Evolutionary conservation across 176 grass and related monocot species (phyloP).

Genomic region (Aegilops longissima): DNA sequence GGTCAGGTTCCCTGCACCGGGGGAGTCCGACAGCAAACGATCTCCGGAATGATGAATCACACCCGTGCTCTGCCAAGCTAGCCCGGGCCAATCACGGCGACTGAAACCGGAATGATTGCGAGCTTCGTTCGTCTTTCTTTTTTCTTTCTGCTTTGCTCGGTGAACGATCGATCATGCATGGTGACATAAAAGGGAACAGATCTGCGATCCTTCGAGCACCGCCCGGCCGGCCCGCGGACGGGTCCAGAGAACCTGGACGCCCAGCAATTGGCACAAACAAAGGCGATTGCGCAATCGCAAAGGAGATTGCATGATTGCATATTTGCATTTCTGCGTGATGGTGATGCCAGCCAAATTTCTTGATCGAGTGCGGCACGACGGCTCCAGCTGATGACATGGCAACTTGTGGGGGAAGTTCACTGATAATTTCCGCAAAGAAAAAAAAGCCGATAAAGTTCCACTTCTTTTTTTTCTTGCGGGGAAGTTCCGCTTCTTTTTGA

Average conservation of each 20-base stretch:
- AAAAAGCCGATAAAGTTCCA: neutral
- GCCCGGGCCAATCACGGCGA: neutral
- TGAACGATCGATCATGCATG: neutral
- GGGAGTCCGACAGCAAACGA: neutral
- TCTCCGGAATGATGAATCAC: neutral
- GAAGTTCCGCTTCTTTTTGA: neutral
- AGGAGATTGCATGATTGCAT: conserved; percentile 1
- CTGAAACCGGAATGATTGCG: neutral
- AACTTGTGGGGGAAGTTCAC: neutral
- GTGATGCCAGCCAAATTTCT: neutral
- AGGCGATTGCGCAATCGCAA: neutral
- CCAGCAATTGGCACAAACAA: neutral
- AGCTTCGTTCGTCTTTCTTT: neutral
- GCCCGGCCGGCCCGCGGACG: neutral
- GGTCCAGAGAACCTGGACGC: neutral
- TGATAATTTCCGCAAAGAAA: too few species aligned
- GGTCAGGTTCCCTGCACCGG: conserved; percentile 5
- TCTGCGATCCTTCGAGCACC: neutral
- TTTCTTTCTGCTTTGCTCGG: neutral
- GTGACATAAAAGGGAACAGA: conserved; percentile 7
- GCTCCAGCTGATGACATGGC: neutral
- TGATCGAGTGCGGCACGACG: neutral
- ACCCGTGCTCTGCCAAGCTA: neutral
- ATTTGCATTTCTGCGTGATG: neutral
- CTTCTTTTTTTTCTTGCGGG: too few species aligned